Conservation (phyloP, 2,329 filamentous ascomycete genomes). For the Colletotrichum sp. region DNA sequence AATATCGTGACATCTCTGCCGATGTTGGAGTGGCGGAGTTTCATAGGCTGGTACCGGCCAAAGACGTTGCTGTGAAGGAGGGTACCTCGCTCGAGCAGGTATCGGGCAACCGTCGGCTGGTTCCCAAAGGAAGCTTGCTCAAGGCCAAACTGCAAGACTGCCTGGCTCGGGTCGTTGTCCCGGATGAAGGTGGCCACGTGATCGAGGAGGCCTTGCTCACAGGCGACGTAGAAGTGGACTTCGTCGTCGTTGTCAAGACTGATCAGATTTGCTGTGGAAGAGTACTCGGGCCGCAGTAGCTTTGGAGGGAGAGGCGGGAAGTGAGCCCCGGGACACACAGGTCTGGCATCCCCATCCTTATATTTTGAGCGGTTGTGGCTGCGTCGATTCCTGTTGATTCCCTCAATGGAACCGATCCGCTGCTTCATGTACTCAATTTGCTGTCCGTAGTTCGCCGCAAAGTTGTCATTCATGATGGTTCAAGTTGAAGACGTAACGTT, state of each 20-base stretch:
- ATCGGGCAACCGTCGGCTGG: background rate
- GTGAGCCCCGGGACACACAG: background rate
- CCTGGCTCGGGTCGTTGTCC: fast-evolving
- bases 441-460: background rate
- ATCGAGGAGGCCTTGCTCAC: background rate
- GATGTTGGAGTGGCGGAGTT: background rate
- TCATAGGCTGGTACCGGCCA: background rate
- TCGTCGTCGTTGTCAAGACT: background rate
- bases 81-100: background rate
- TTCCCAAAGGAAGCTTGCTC: background rate
- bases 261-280: background rate
- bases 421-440: background rate
- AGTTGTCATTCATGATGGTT: background rate
- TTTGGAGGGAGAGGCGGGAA: background rate
- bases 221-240: background rate
- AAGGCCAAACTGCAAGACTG: background rate
- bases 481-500: background rate
- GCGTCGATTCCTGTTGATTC: too few species aligned
- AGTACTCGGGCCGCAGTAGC: background rate
- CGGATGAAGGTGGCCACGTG: background rate
- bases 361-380: background rate
- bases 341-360: fast-evolving
- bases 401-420: background rate
- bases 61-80: background rate
- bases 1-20: background rate